Evolutionary conservation across 345 rosid species (phyloP).

Genomic region (Cardamine resedifolia): DNA sequence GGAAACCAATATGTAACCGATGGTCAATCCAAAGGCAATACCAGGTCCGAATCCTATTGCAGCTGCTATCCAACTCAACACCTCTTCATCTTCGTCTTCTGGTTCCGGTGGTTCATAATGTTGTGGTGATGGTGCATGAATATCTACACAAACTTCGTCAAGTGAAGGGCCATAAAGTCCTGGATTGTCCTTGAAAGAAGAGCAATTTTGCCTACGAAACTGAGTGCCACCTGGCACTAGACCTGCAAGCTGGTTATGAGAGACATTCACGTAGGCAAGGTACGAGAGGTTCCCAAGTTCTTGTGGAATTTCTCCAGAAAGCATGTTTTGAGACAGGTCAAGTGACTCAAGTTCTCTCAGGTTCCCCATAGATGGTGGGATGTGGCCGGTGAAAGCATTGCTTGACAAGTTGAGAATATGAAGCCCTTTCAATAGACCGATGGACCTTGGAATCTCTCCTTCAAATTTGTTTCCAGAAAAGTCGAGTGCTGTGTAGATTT

Average conservation of each 20-base stretch:
- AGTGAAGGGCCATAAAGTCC: conserved; percentile 4
- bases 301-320: not conserved
- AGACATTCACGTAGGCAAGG: conserved; percentile 1
- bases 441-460: not conserved
- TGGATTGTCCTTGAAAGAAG: not conserved
- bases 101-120: not conserved
- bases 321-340: not conserved
- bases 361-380: not conserved
- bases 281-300: not conserved
- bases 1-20: not conserved
- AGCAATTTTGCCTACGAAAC: not conserved
- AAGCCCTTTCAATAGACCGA: conserved; percentile 5
- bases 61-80: not conserved
- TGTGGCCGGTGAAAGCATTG: conserved; percentile 1
- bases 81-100: not conserved
- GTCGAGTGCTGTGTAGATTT: conserved; percentile 1
- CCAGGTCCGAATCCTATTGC: conserved; percentile 1
- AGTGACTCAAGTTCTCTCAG: not conserved
- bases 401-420: not conserved
- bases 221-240: not conserved
- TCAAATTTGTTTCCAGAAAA: not conserved
- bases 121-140: not conserved
- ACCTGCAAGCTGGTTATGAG: conserved; percentile 4
- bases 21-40: not conserved
- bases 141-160: not conserved